A percentile compares a stretch with the other conserved stretches of the same genome.
Conservation (phyloP, 805 yeast genomes). For the Tetrapisispora iriomotensis region DNA sequence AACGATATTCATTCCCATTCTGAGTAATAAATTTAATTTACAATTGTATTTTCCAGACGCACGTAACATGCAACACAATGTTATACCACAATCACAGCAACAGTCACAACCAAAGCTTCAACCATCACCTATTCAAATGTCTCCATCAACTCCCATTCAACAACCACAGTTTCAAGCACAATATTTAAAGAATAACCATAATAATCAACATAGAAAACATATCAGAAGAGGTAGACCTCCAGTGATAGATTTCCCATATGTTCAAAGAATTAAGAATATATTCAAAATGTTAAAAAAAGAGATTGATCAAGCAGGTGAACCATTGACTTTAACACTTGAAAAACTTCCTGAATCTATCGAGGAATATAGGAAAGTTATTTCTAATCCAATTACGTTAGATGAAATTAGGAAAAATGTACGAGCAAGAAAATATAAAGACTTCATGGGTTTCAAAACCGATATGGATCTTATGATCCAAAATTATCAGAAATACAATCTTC, state of each 20-base stretch:
- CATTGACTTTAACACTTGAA: slow-evolving; percentile 62
- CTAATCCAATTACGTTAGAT: slow-evolving; percentile 48
- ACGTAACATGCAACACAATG: slow-evolving; percentile 37
- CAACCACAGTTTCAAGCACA: slow-evolving; percentile 4
- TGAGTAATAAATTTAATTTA: slow-evolving; percentile 21
- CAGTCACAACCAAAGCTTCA: not conserved
- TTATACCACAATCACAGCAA: not conserved
- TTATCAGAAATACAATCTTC: slow-evolving; percentile 52
- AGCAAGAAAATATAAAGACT: slow-evolving; percentile 67
- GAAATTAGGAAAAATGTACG: slow-evolving; percentile 76
- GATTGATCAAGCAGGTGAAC: slow-evolving; percentile 41
- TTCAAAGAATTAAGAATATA: slow-evolving; percentile 81
- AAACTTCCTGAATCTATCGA: slow-evolving; percentile 60
- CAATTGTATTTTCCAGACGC: slow-evolving; percentile 38
- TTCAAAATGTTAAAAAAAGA: slow-evolving; percentile 73
- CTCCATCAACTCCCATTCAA: slow-evolving; percentile 9
- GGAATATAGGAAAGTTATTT: slow-evolving; percentile 30
- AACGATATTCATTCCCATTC: slow-evolving; percentile 9
- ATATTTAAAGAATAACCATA: slow-evolving; percentile 4
- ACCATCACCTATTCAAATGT: too few species aligned
- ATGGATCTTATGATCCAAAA: slow-evolving; percentile 65
- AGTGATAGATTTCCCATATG: slow-evolving; percentile 41
- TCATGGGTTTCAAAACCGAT: slow-evolving; percentile 69
- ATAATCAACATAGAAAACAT: slow-evolving; percentile 19
- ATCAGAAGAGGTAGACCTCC: slow-evolving; percentile 32